phyloP scores from a whole-genome alignment of 2,329 filamentous ascomycete species.

The Bipolaris cookei region DNA sequence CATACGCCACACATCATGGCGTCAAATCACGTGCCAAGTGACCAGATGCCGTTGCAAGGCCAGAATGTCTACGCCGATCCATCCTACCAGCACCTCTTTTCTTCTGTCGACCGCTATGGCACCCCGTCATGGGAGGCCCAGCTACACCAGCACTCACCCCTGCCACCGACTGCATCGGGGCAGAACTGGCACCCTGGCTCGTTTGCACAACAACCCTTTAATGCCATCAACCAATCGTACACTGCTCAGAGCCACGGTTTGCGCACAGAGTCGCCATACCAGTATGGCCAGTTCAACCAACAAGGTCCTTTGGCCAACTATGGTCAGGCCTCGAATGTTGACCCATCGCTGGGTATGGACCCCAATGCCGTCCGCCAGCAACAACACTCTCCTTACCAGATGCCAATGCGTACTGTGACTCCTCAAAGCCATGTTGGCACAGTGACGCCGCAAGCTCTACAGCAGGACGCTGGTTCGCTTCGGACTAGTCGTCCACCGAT shows the following conservation, averaged over 20 bases:
- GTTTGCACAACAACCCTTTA: conserved; percentile 38
- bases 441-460: conserved; percentile 42
- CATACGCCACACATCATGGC: conserved; percentile 36
- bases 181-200: conserved; percentile 40
- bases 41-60: conserved; percentile 40
- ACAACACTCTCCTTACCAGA: conserved; percentile 41
- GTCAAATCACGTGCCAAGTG: conserved; percentile 48
- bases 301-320: conserved; percentile 31
- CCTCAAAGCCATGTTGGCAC: conserved; percentile 35
- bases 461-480: conserved; percentile 27
- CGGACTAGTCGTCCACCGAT: conserved; percentile 28
- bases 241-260: conserved; percentile 28
- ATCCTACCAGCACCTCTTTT: conserved; percentile 39
- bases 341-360: conserved; percentile 37
- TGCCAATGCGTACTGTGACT: conserved; percentile 32
- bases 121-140: conserved; percentile 42
- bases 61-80: conserved; percentile 45
- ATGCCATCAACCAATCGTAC: conserved; percentile 32
- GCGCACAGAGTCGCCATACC: conserved; percentile 42
- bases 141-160: conserved; percentile 31
- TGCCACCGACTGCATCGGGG: conserved; percentile 23
- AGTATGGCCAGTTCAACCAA: conserved; percentile 42
- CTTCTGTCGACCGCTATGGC: conserved; percentile 39
- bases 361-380: conserved; percentile 36
- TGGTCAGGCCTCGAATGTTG: conserved; percentile 35